Evolutionary conservation across 148 eudicot genomes (phyloP).

Genomic region (Diospyros kaki): DNA sequence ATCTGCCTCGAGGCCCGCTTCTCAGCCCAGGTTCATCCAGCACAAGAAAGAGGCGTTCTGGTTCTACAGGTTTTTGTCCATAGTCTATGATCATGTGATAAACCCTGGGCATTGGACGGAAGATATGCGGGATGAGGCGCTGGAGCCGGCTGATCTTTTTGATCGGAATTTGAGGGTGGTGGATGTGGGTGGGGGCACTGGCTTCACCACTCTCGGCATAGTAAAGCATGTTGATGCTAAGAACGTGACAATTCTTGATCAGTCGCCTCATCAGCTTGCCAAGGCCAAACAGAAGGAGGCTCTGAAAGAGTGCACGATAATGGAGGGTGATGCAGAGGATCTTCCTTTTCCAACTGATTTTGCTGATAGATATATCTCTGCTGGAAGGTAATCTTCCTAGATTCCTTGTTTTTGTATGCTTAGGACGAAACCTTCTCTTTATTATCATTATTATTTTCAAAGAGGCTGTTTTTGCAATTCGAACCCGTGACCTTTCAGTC

Average conservation of each 20-base stretch:
- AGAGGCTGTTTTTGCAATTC: too few relatives aligned
- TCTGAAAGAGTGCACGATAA: conserved; percentile 76
- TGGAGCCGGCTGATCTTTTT: conserved; percentile 74
- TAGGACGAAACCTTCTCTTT: too few relatives aligned
- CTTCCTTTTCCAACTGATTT: conserved; percentile 83
- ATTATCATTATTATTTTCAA: too few relatives aligned
- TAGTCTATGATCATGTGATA: conserved; percentile 71
- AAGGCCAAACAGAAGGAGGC: conserved; percentile 76
- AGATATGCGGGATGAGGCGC: conserved; percentile 83
- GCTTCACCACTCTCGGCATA: conserved; percentile 79
- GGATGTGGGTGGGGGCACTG: conserved; percentile 93
- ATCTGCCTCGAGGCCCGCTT: conserved; percentile 66
- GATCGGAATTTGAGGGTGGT: conserved; percentile 55
- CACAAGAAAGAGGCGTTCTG: conserved; percentile 89
- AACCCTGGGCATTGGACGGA: conserved; percentile 92
- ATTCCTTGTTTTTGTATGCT: not conserved
- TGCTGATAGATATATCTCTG: conserved; percentile 86
- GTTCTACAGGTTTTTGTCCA: conserved; percentile 79
- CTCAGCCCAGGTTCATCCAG: conserved; percentile 90
- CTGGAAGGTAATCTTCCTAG: conserved; percentile 61
- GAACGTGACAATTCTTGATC: conserved; percentile 89
- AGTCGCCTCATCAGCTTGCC: conserved; percentile 90
- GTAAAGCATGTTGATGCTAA: conserved; percentile 87
- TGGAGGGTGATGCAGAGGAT: conserved; percentile 90
- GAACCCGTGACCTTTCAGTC: too few relatives aligned